A percentile compares a stretch with the other conserved stretches of the same genome.
phyloP scores from a whole-genome alignment of 768 basidiomycete genomes.

The Dioszegia hungarica region DNA sequence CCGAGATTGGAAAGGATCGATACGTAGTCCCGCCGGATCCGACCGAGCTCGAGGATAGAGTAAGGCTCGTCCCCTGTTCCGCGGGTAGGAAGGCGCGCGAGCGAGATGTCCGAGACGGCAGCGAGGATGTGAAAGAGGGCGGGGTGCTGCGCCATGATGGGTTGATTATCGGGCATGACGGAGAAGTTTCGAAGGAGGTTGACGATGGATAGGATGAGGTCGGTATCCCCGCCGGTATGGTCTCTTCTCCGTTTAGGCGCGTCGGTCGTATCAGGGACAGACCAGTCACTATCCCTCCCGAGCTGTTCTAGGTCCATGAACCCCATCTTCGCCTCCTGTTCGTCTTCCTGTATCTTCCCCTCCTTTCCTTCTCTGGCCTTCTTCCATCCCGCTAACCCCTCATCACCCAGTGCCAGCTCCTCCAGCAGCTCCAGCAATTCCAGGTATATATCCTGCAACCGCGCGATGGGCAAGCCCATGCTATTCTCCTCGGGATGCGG shows the following conservation, averaged over 20 bases:
- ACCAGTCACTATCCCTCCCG: constrained; percentile 54
- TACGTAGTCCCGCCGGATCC: constrained; percentile 71
- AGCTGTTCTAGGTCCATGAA: constrained; percentile 60
- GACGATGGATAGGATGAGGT: constrained; percentile 63
- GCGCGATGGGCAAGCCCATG: constrained; percentile 53
- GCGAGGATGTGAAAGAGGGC: constrained; percentile 64
- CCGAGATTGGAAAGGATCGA: constrained; percentile 65
- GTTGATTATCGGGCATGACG: constrained; percentile 65
- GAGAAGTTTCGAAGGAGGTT: constrained; percentile 86
- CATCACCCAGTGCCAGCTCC: constrained; percentile 64
- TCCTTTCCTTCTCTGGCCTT: constrained; percentile 14
- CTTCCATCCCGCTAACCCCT: constrained; percentile 43
- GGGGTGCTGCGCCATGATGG: constrained; percentile 62
- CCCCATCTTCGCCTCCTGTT: constrained; percentile 53
- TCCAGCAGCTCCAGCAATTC: constrained; percentile 82
- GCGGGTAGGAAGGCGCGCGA: constrained; percentile 21
- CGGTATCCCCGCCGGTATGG: constrained; percentile 64
- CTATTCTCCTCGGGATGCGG: constrained; percentile 42
- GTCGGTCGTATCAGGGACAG: constrained; percentile 46
- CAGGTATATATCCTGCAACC: constrained; percentile 74
- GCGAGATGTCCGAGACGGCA: constrained; percentile 59
- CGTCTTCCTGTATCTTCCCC: constrained; percentile 11
- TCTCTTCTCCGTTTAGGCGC: constrained; percentile 2
- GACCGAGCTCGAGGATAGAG: constrained; percentile 66
- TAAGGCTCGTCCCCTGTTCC: constrained; percentile 55